Conservation (phyloP, 2,329 filamentous ascomycete species). For the Colletotrichum higginsianum region DNA sequence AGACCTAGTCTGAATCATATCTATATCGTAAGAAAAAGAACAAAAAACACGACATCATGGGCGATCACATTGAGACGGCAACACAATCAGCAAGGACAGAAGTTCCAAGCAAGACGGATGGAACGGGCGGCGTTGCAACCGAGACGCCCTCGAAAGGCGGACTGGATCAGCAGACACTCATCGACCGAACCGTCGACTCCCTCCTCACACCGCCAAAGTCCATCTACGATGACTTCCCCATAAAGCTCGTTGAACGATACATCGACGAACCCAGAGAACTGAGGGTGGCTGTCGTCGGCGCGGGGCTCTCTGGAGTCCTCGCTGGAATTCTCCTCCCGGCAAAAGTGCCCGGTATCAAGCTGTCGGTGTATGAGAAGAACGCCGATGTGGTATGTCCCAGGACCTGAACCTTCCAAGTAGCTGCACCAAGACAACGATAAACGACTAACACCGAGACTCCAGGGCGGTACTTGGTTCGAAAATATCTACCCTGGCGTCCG, state of each 20-base stretch:
- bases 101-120: background rate
- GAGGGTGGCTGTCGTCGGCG: slow-evolving; percentile 74
- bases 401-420: too few relatives aligned
- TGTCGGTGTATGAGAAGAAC: slow-evolving; percentile 80
- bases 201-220: slow-evolving; percentile 37
- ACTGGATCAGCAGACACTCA: slow-evolving; percentile 12
- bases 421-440: too few relatives aligned
- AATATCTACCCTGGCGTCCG: slow-evolving; percentile 75
- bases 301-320: slow-evolving; percentile 74
- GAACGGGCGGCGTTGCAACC: background rate
- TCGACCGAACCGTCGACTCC: slow-evolving; percentile 27
- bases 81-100: background rate
- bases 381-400: slow-evolving; percentile 69
- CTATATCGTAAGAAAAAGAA: too few relatives aligned
- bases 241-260: slow-evolving; percentile 54
- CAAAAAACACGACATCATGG: slow-evolving; percentile 16
- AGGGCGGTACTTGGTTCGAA: slow-evolving; percentile 69
- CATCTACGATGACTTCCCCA: slow-evolving; percentile 25
- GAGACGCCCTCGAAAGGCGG: background rate
- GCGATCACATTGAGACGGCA: slow-evolving; percentile 28
- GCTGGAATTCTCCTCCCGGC: slow-evolving; percentile 76
- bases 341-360: slow-evolving; percentile 77
- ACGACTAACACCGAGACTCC: background rate
- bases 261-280: slow-evolving; percentile 64
- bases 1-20: background rate